phyloP scores from a whole-genome alignment of 495 filamentous ascomycete genomes.

The Lentithecium fluviatile region DNA sequence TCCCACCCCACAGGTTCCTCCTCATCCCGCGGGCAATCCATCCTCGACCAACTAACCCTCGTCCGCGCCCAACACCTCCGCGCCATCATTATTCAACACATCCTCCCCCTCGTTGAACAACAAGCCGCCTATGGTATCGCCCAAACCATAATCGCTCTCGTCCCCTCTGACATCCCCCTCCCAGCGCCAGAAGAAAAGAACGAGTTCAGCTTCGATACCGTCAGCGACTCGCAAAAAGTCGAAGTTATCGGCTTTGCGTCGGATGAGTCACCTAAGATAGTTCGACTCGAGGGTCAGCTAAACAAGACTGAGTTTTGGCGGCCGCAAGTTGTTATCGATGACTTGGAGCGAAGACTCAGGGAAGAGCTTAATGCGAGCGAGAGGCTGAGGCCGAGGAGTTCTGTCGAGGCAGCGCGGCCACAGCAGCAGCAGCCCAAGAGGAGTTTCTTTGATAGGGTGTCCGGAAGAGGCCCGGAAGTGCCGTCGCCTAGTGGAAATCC shows the following conservation, averaged over 20 bases:
- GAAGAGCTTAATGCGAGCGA: slow-evolving; percentile 13
- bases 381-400: background rate
- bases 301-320: slow-evolving; percentile 34
- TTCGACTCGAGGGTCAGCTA: slow-evolving; percentile 24
- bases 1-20: background rate
- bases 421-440: slow-evolving; percentile 4
- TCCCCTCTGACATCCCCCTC: slow-evolving; percentile 28
- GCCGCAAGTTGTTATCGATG: slow-evolving; percentile 12
- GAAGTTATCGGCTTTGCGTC: slow-evolving; percentile 26
- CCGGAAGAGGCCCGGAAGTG: background rate
- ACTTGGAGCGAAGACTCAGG: slow-evolving; percentile 26
- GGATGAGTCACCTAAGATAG: slow-evolving; percentile 17
- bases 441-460: slow-evolving; percentile 14
- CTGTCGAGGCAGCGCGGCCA: background rate
- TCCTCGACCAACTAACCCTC: slow-evolving; percentile 27
- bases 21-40: slow-evolving; percentile 17
- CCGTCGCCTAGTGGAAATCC: slow-evolving; percentile 2
- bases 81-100: slow-evolving; percentile 17
- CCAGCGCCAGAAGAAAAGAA: slow-evolving; percentile 17
- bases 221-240: slow-evolving; percentile 7
- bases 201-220: slow-evolving; percentile 28
- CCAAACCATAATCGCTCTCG: slow-evolving; percentile 30
- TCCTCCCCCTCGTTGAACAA: slow-evolving; percentile 28
- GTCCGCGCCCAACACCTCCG: slow-evolving; percentile 27
- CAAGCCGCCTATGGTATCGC: slow-evolving; percentile 32